Conservation (phyloP, 164 flowering plant species). For the Litsea cubeba region DNA sequence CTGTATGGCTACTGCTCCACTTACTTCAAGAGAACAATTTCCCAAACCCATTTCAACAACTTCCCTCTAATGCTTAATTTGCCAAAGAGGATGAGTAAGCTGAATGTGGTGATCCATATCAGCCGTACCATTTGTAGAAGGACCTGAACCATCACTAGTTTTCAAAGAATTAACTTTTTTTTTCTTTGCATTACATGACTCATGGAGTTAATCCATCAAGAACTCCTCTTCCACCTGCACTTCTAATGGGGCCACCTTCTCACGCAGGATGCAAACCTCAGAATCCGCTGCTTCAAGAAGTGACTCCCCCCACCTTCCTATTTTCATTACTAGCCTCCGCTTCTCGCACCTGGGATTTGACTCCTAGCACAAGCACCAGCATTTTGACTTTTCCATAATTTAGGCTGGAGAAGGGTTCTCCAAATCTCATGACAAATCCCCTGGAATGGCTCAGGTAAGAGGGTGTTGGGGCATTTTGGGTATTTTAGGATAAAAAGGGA, state of each 20-base stretch:
- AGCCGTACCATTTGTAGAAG: slow-evolving; percentile 17
- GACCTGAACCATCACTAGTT: slow-evolving; percentile 18
- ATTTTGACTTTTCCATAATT: slow-evolving; percentile 32
- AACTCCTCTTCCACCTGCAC: slow-evolving; percentile 50
- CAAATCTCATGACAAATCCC: slow-evolving; percentile 11
- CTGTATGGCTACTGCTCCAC: slow-evolving; percentile 1
- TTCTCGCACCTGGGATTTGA: background rate
- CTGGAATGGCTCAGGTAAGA: too few species aligned
- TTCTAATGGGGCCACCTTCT: slow-evolving; percentile 40
- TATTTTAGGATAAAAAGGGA: too few species aligned
- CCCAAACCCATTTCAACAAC: slow-evolving; percentile 36
- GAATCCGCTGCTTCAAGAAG: slow-evolving; percentile 41
- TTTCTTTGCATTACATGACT: slow-evolving; percentile 28
- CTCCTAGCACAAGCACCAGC: slow-evolving; percentile 35
- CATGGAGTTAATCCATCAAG: slow-evolving; percentile 42
- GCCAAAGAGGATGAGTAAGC: slow-evolving; percentile 30
- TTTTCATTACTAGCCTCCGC: slow-evolving; percentile 10
- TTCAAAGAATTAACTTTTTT: slow-evolving; percentile 11
- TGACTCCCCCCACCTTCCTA: slow-evolving; percentile 31
- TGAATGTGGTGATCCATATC: slow-evolving; percentile 37
- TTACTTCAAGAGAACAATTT: too few species aligned
- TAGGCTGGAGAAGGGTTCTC: slow-evolving; percentile 13
- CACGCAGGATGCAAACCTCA: slow-evolving; percentile 37
- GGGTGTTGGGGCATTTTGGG: too few species aligned
- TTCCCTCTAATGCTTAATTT: slow-evolving; percentile 38